Conservation (phyloP, 805 yeast genomes). For the Candida ascalaphidarum region DNA sequence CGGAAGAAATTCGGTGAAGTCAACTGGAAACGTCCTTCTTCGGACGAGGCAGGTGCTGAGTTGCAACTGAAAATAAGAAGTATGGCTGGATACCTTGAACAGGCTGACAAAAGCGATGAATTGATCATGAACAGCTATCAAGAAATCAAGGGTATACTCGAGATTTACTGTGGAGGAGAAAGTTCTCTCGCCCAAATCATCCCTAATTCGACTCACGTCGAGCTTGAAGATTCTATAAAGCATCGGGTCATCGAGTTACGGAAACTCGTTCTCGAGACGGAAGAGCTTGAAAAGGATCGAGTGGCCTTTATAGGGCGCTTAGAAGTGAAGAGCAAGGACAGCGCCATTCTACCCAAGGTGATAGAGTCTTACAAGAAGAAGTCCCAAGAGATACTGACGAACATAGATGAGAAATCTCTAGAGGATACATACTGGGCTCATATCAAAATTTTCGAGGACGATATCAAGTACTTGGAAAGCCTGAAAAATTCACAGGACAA, state of each 20-base stretch:
- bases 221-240: slow-evolving; percentile 26
- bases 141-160: slow-evolving; percentile 39
- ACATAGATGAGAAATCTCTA: slow-evolving; percentile 23
- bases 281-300: slow-evolving; percentile 26
- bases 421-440: slow-evolving; percentile 32
- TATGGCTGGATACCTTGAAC: slow-evolving; percentile 40
- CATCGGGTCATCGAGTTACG: slow-evolving; percentile 28
- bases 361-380: slow-evolving; percentile 36
- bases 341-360: slow-evolving; percentile 44
- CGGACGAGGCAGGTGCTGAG: slow-evolving; percentile 36
- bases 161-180: slow-evolving; percentile 33
- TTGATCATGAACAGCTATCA: slow-evolving; percentile 38
- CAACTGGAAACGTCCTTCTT: slow-evolving; percentile 44
- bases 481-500: slow-evolving; percentile 19
- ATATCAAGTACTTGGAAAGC: slow-evolving; percentile 37
- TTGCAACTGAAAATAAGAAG: slow-evolving; percentile 32
- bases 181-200: slow-evolving; percentile 22
- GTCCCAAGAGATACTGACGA: slow-evolving; percentile 28
- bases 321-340: slow-evolving; percentile 36
- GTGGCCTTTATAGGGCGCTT: slow-evolving; percentile 31
- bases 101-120: slow-evolving; percentile 57
- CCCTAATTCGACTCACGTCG: slow-evolving; percentile 31
- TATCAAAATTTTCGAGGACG: slow-evolving; percentile 40
- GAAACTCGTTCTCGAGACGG: slow-evolving; percentile 18
- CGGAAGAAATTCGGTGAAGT: slow-evolving; percentile 42